Evolutionary conservation across 176 grass and related monocot species (phyloP).

Genomic region (Carex pumila): DNA sequence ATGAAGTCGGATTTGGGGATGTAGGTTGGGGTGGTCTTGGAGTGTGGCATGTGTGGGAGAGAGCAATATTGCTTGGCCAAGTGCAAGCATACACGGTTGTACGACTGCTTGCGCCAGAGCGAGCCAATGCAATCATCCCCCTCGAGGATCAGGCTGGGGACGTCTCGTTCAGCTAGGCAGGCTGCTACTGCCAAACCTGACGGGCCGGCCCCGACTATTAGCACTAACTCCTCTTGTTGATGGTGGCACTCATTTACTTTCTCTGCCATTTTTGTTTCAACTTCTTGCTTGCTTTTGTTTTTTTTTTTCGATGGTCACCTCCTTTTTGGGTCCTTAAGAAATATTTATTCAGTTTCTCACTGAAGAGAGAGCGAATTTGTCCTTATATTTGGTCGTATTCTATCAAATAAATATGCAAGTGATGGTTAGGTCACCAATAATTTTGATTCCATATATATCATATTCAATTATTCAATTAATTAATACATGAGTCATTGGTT

Average conservation of each 20-base stretch:
- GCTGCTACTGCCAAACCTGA: conserved; percentile 62
- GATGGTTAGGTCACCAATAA: no score
- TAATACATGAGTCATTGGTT: no score
- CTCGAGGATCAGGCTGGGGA: conserved; percentile 57
- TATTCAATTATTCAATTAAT: no score
- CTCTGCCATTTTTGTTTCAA: neutral
- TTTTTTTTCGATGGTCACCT: no score
- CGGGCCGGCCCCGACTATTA: conserved; percentile 77
- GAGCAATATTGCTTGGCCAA: conserved; percentile 50
- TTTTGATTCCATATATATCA: no score
- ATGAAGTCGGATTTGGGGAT: conserved; percentile 42
- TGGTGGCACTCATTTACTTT: neutral
- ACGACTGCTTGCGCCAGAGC: conserved; percentile 67
- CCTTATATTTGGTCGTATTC: no score
- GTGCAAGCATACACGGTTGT: conserved; percentile 73
- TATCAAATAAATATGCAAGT: no score
- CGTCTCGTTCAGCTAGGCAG: conserved; percentile 35
- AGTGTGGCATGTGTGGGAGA: conserved; percentile 57
- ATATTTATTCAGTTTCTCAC: no score
- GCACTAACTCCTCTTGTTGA: conserved; percentile 19
- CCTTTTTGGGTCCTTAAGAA: no score
- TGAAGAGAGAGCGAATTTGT: no score
- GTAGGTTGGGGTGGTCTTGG: conserved; percentile 26
- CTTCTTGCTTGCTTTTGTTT: neutral
- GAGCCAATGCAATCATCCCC: conserved; percentile 59